These are phyloP conservation scores for Nissolia schottii DNA, from an alignment of 306 rosid species.

Conservation along the genomic window DNA sequence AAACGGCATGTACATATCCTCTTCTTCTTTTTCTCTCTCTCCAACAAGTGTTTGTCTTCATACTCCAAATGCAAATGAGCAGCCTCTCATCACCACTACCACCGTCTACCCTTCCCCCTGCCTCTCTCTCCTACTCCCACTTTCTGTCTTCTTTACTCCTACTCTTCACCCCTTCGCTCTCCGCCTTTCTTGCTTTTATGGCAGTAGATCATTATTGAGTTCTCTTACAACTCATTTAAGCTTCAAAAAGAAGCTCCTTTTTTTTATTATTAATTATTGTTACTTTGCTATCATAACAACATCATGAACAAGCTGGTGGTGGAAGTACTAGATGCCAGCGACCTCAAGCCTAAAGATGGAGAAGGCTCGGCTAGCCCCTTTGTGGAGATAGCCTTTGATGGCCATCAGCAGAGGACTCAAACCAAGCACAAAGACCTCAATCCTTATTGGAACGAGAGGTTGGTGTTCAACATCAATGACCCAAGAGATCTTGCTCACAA, in stretches of 20 bases:
- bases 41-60: conserved; percentile 41
- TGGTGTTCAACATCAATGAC: conserved; percentile 49
- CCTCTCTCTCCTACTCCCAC: not conserved
- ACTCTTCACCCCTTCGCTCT: conserved; percentile 9
- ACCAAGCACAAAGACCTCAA: conserved; percentile 64
- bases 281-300: not conserved
- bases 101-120: not conserved
- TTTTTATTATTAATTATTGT: not conserved
- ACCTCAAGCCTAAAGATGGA: conserved; percentile 79
- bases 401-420: conserved; percentile 51
- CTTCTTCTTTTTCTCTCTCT: conserved; percentile 14
- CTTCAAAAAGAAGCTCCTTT: not conserved
- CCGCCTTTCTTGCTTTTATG: not conserved
- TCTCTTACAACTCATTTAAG: not conserved
- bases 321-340: conserved; percentile 66
- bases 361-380: conserved; percentile 75
- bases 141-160: conserved; percentile 8
- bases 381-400: conserved; percentile 62
- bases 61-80: conserved; percentile 56
- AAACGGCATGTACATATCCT: conserved; percentile 15
- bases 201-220: not conserved
- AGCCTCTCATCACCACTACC: conserved; percentile 31
- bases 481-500: conserved; percentile 44
- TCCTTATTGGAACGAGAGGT: conserved; percentile 74
- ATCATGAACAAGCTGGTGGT: conserved; percentile 65